Evolutionary conservation across 2,329 filamentous ascomycete genomes (phyloP).

Genomic region (Colletotrichum gigasporum): DNA sequence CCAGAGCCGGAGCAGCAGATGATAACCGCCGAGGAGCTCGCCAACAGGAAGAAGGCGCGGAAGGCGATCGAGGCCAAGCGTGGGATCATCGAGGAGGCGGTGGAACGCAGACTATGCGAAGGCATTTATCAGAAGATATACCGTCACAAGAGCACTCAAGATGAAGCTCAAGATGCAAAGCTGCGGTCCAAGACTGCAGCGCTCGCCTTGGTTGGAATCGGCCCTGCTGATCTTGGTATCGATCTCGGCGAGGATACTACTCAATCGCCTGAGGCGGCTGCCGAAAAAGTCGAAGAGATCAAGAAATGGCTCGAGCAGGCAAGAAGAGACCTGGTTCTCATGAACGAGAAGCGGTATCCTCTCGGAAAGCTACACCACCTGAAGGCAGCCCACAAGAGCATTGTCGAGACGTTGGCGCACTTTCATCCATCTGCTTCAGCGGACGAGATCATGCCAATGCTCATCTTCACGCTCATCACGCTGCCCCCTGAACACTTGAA

Average conservation of each 20-base stretch:
- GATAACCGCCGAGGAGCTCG: constrained; percentile 88
- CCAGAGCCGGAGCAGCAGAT: constrained; percentile 76
- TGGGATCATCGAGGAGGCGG: constrained; percentile 83
- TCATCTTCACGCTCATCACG: constrained; percentile 96
- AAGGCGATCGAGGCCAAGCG: constrained; percentile 82
- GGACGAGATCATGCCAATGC: constrained; percentile 94
- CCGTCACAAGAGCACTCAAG: constrained; percentile 88
- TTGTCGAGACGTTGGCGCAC: constrained; percentile 83
- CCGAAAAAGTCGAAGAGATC: constrained; percentile 73
- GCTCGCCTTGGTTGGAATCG: constrained; percentile 89
- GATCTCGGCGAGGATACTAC: constrained; percentile 69
- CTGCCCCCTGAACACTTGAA: constrained; percentile 86
- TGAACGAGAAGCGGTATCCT: constrained; percentile 89
- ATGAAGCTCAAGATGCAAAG: constrained; percentile 95
- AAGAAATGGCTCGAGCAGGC: constrained; percentile 77
- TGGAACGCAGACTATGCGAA: constrained; percentile 87
- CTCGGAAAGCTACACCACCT: constrained; percentile 91
- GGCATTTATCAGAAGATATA: constrained; percentile 89
- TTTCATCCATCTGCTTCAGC: constrained; percentile 85
- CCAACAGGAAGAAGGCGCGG: constrained; percentile 80
- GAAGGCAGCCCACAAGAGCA: constrained; percentile 89
- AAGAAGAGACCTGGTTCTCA: constrained; percentile 75
- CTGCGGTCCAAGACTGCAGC: constrained; percentile 93
- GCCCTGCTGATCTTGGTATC: constrained; percentile 83
- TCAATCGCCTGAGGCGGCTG: constrained; percentile 64